Base-by-base conservation (phyloP, 352 stramenopile species). In the Phytophthora citrophthora region DNA sequence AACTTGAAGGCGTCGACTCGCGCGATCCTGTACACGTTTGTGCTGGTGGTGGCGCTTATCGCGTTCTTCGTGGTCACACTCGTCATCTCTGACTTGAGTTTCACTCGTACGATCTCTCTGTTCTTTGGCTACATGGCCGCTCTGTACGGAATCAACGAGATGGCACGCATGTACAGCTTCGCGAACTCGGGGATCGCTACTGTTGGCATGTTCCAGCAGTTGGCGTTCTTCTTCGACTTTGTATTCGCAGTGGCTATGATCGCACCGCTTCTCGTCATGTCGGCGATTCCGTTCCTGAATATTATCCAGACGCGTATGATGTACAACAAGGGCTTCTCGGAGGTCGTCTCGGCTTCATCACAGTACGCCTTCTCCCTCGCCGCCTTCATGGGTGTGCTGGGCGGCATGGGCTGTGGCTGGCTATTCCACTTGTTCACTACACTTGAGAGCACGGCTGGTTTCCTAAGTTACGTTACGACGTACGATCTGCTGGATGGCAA, bases 261-360 rank as follows among this genome's bases (percentile, higher is more conserved):
- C 29, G 54, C 92, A 13, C 85, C 86, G 45, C 69, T 95, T 24
- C 68, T 95, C 18, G 68, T 94, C 26, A 83, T 95, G 71, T 94
- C 85, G 55, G 80, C 74, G 27, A 90, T 95, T 32, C 87, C 87
- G 54, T 95, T 95, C 67, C 51, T 95, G 39, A 94, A 94, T 63
- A 89, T 93, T 13, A 89, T 95, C 31, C 87, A 95, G 69, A 94
- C 87, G 49, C 86, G 87, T 60, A 95, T 95, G 87, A 95, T 95
- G 87, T 95, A 94, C 82, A 95, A 95, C 69, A 89, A 95, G 76
- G 85, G 85, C 34, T 95, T 95, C 54, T 93, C 85, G 2, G 80
- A 94, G 48, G 87, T 93, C 15, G 76, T 95, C 16, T 95, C 87
- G 39, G 87, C 86, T 5, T 94, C 87, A 36, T 93, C 86, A 26